These are phyloP conservation scores for Alternaria gansuensis DNA, from an alignment of 2,329 filamentous ascomycete species.

Conservation along the genomic window DNA sequence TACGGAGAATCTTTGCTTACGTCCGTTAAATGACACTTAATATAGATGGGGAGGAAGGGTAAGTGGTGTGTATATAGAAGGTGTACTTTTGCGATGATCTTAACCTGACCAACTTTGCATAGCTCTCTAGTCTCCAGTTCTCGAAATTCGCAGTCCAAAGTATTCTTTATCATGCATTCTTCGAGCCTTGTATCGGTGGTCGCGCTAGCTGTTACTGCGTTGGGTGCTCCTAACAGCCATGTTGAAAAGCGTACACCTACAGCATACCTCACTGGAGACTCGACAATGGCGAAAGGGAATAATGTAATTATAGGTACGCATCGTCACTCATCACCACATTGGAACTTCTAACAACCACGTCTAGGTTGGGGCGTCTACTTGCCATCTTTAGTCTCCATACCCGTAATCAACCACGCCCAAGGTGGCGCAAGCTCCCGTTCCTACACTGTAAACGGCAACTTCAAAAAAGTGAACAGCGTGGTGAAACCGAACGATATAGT, in stretches of 20 bases:
- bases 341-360: background rate
- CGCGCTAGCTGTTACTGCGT: conserved; percentile 31
- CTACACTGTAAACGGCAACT: conserved; percentile 72
- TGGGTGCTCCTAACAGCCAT: conserved; percentile 35
- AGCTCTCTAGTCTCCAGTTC: background rate
- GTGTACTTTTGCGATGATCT: background rate
- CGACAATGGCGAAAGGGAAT: conserved; percentile 65
- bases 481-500: conserved; percentile 70
- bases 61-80: background rate
- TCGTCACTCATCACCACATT: background rate
- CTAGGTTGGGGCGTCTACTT: conserved; percentile 72
- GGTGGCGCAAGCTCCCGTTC: conserved; percentile 72
- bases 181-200: conserved; percentile 32
- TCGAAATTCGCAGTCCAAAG: background rate
- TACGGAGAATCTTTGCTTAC: background rate
- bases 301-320: conserved; percentile 55
- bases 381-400: conserved; percentile 59
- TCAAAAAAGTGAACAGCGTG: conserved; percentile 63
- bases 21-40: background rate
- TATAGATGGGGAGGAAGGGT: background rate
- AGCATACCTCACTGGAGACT: conserved; percentile 68
- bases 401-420: conserved; percentile 70
- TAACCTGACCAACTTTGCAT: background rate
- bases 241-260: conserved; percentile 51
- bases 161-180: conserved; percentile 11